Evolutionary conservation across 2,329 filamentous ascomycete genomes (phyloP), one percentile per base, ranked within the genome.

Genomic region (Pezicula carpinea): DNA sequence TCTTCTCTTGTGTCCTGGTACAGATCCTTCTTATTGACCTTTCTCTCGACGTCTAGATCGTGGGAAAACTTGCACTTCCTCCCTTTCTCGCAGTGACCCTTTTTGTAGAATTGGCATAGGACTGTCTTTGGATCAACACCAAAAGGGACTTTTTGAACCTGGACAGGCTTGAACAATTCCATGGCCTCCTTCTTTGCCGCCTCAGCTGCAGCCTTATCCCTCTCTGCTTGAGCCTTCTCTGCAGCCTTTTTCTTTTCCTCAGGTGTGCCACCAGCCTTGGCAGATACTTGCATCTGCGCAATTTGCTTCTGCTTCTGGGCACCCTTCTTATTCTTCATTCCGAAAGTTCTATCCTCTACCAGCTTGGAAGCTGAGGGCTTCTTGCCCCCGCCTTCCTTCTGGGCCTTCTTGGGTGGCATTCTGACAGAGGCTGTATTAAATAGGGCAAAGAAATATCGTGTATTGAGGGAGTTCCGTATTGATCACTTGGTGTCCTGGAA

Each of bases 281-380:
- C 79, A 60, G 90, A 85, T 39, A 83, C 79, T 57, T 83, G 73
- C 66, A 99, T 80, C 61, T 90, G 87, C 49, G 87, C 85, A 65
- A 99, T 97, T 59, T 91, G 82, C 70, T 84, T 95, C 72, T 97
- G 89, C 46, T 90, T 92, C 44, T 82, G 84, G 48, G 82, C 86
- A 58, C 93, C 93, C 77, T 96, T 99, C 76, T 99, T 99, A 66
- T 99, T 99, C 74, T 99, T 99, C 93, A 99, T 97, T 61, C 93
- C 93, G 77, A 99, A 99, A 41, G 93, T 96, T 74, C 92, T 93
- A 76, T 99, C 93, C 53, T 93, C 89, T 54, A 90, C 87, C 38
- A 75, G 47, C 49, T 72, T 60, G 49, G 72, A 67, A 18, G 72
- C 65, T 47, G 72, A 66, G 71, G 79, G 80, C 71, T 82, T 82